These are phyloP conservation scores for Fusarium veterinarium DNA, from an alignment of 2,329 filamentous ascomycete species.

Conservation along the genomic window DNA sequence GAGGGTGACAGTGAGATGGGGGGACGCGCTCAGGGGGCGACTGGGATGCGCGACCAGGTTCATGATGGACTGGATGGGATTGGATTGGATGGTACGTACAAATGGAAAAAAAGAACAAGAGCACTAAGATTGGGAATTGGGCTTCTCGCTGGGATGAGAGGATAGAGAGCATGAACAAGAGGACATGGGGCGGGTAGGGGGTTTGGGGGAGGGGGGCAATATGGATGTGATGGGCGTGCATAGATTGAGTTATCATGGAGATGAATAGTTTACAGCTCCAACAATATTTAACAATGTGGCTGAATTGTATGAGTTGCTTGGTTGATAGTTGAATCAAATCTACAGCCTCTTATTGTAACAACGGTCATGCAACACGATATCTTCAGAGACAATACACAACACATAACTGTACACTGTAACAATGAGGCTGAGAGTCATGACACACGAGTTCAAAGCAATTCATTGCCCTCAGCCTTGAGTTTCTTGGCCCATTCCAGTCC, in stretches of 20 bases:
- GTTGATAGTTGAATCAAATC: not conserved
- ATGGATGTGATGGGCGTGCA: constrained; percentile 13
- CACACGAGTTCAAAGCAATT: not conserved
- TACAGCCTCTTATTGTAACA: not conserved
- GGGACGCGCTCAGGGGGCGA: constrained; percentile 38
- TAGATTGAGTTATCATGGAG: constrained; percentile 13
- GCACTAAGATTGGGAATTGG: constrained; percentile 39
- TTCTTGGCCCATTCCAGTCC: constrained; percentile 19
- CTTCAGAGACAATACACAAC: constrained; percentile 12
- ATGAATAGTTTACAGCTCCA: constrained; percentile 7
- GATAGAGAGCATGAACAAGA: constrained; percentile 33
- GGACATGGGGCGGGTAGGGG: constrained; percentile 23
- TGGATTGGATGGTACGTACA: constrained; percentile 17
- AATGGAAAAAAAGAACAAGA: constrained; percentile 16
- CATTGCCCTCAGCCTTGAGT: constrained; percentile 6
- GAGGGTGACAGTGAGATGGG: constrained; percentile 39
- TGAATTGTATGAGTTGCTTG: not conserved
- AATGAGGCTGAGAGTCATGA: constrained; percentile 35
- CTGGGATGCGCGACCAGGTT: constrained; percentile 40
- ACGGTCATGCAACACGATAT: constrained; percentile 12
- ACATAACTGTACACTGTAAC: constrained; percentile 5
- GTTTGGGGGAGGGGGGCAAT: constrained; percentile 15
- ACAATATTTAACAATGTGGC: not conserved
- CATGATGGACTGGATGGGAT: constrained; percentile 17
- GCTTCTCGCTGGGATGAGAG: constrained; percentile 30